Percentiles rank a stretch among this genome's conserved stretches.
Evolutionary conservation across 1,284 basidiomycete species (phyloP).

Genomic region (Apiotrichum domesticum): DNA sequence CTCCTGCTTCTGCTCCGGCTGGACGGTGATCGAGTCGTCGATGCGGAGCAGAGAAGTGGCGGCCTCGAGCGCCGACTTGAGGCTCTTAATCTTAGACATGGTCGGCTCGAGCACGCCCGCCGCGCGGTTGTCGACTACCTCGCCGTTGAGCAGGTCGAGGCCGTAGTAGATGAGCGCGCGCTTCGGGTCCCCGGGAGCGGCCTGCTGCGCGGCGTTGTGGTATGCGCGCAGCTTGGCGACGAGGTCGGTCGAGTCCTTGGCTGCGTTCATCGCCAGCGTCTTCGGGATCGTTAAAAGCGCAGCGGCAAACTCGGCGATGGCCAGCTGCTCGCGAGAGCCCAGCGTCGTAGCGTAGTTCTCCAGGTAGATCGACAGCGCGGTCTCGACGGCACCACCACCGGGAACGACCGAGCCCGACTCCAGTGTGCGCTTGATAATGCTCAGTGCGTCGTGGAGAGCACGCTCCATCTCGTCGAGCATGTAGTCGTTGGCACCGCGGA

Average conservation of each 20-base stretch:
- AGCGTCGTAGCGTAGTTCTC: slow-evolving; percentile 99
- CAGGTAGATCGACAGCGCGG: slow-evolving; percentile 92
- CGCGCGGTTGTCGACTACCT: slow-evolving; percentile 88
- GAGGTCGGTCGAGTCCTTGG: slow-evolving; percentile 95
- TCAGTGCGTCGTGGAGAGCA: slow-evolving; percentile 88
- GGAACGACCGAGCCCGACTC: slow-evolving; percentile 95
- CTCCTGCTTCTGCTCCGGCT: slow-evolving; percentile 65
- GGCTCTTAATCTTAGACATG: slow-evolving; percentile 89
- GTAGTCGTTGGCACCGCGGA: slow-evolving; percentile 98
- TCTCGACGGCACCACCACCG: slow-evolving; percentile 96
- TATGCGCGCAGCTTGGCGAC: slow-evolving; percentile 96
- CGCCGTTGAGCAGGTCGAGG: slow-evolving; percentile 86
- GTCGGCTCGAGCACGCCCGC: slow-evolving; percentile 96
- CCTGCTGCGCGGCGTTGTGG: slow-evolving; percentile 94
- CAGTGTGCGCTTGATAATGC: slow-evolving; percentile 92
- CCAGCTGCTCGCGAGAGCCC: slow-evolving; percentile 94
- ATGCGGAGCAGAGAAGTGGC: slow-evolving; percentile 92
- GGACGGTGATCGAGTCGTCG: slow-evolving; percentile 61
- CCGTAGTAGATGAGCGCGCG: slow-evolving; percentile 91
- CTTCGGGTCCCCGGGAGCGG: slow-evolving; percentile 85
- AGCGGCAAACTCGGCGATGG: slow-evolving; percentile 95
- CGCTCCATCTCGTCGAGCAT: slow-evolving; percentile 99
- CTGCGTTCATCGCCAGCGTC: slow-evolving; percentile 94
- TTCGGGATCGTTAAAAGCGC: slow-evolving; percentile 94
- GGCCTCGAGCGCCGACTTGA: slow-evolving; percentile 96